Percentiles rank a stretch among this genome's conserved stretches.
Evolutionary conservation across 768 basidiomycete genomes (phyloP).

Genomic region (Megacollybia marginata): DNA sequence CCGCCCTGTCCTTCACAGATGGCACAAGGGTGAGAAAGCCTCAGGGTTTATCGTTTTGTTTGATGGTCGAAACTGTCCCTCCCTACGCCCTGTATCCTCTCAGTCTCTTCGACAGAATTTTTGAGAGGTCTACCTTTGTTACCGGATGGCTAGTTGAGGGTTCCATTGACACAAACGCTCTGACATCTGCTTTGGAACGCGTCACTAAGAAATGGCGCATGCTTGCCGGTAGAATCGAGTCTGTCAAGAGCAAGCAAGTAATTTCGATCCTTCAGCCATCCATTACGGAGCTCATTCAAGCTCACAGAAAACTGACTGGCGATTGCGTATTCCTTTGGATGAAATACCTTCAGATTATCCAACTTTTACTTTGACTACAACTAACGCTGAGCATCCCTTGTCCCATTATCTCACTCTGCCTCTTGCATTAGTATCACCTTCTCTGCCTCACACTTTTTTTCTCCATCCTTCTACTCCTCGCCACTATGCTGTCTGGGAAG

Average conservation of each 20-base stretch:
- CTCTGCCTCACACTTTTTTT: conserved; percentile 30
- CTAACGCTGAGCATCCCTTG: conserved; percentile 24
- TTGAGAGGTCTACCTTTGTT: conserved; percentile 23
- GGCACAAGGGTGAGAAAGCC: too few species aligned
- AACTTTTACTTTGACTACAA: conserved; percentile 28
- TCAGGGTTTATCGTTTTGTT: too few species aligned
- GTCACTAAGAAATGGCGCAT: not conserved
- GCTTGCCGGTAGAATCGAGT: not conserved
- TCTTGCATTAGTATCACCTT: conserved; percentile 21
- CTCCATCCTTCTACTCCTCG: conserved; percentile 30
- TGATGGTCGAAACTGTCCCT: not conserved
- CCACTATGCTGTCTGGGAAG: conserved; percentile 27
- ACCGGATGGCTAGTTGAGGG: conserved; percentile 35
- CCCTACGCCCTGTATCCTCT: conserved; percentile 20
- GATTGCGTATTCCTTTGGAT: conserved; percentile 28
- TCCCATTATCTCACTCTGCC: conserved; percentile 28
- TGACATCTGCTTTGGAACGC: not conserved
- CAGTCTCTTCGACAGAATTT: conserved; percentile 25
- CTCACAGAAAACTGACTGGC: conserved; percentile 15
- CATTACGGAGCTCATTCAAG: not conserved
- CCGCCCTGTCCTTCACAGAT: too few species aligned
- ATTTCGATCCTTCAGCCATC: not conserved
- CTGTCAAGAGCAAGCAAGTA: not conserved
- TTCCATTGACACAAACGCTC: not conserved
- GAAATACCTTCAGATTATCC: conserved; percentile 24